Evolutionary conservation across 106 monocot genomes (phyloP).

Genomic region (Amphibolis antarctica): DNA sequence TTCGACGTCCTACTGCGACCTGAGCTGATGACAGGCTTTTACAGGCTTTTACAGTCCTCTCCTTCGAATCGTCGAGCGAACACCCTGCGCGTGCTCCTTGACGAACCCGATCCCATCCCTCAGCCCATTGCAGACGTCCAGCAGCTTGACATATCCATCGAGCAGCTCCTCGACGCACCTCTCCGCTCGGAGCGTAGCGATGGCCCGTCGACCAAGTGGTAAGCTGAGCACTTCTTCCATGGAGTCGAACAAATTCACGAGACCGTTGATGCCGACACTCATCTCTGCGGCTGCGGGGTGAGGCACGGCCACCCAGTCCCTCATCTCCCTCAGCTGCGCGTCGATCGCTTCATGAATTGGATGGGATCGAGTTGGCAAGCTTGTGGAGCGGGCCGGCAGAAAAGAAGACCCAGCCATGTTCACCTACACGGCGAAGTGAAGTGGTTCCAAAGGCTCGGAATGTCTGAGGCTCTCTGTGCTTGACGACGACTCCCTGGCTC

Average conservation of each 20-base stretch:
- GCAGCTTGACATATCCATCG: constrained; percentile 8
- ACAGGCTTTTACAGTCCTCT: neutral
- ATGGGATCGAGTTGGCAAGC: constrained; percentile 33
- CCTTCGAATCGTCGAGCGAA: constrained; percentile 7
- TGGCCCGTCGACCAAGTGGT: constrained; percentile 3
- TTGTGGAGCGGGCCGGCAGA: constrained; percentile 21
- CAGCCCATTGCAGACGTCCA: constrained; percentile 7
- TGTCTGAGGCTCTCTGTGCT: neutral
- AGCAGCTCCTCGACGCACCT: constrained; percentile 2
- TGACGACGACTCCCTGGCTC: neutral
- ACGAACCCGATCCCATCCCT: constrained; percentile 1
- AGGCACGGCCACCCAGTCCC: neutral
- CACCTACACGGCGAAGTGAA: neutral
- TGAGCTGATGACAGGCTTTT: constrained; percentile 1
- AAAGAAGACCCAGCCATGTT: neutral
- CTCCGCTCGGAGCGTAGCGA: neutral
- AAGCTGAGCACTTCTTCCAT: constrained; percentile 7
- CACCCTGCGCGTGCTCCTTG: constrained; percentile 7
- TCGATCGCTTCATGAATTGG: constrained; percentile 4
- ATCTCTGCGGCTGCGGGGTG: neutral
- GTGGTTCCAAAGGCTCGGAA: neutral
- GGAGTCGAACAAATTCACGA: constrained; percentile 5
- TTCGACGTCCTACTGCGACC: neutral
- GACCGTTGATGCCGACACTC: neutral
- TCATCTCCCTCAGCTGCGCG: constrained; percentile 6